Conservation (phyloP, 345 rosid genomes). For the Melaleuca alternifolia region DNA sequence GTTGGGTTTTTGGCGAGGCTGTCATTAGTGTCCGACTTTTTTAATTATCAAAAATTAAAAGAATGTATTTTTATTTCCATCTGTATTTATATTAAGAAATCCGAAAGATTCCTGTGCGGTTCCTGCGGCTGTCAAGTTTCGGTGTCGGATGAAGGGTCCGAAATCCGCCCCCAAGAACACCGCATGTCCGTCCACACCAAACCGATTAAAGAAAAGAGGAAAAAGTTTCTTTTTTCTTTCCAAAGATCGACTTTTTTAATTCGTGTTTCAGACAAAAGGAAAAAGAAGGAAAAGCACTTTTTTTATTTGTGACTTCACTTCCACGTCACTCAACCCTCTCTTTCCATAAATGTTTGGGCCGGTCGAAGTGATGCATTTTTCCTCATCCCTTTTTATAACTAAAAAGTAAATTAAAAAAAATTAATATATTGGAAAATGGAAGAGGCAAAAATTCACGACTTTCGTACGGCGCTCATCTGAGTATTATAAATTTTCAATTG, state of each 20-base stretch:
- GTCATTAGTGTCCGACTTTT: fast-evolving
- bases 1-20: neutral
- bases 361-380: neutral
- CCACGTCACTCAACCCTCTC: neutral
- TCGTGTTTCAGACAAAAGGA: neutral
- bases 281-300: neutral
- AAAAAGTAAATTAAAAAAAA: neutral
- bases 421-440: too few species aligned
- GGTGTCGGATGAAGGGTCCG: neutral
- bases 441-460: too few species aligned
- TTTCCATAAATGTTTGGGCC: neutral
- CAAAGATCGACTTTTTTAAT: neutral
- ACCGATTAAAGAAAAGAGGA: neutral
- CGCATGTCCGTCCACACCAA: neutral
- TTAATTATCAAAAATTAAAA: too few species aligned
- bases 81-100: neutral
- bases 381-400: neutral
- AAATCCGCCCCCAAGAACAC: neutral
- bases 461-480: neutral
- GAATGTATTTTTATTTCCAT: too few species aligned
- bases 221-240: neutral
- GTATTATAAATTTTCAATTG: too few species aligned
- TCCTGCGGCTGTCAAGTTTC: neutral
- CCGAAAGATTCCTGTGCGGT: neutral
- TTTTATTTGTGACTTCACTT: neutral